Evolutionary conservation across 2,329 filamentous ascomycete species (phyloP).

Genomic region (Stagonosporopsis chrysanthemi): DNA sequence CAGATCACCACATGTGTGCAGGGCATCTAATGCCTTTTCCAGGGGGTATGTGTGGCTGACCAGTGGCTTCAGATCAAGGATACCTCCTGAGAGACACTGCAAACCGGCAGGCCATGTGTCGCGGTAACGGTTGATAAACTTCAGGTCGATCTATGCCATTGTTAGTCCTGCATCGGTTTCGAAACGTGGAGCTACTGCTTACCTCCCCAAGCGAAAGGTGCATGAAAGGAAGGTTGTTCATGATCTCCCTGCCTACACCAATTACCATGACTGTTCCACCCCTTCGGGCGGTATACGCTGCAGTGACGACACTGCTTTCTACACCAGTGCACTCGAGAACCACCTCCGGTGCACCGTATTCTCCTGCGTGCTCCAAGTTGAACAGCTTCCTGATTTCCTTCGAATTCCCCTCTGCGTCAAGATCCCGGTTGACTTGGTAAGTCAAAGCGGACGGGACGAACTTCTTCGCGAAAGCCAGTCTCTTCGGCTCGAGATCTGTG

Average conservation of each 20-base stretch:
- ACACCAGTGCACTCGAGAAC: slow-evolving; percentile 72
- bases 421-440: slow-evolving; percentile 60
- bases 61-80: slow-evolving; percentile 68
- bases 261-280: slow-evolving; percentile 70
- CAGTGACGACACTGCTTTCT: slow-evolving; percentile 68
- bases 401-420: slow-evolving; percentile 60
- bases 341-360: slow-evolving; percentile 65
- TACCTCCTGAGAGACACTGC: slow-evolving; percentile 64
- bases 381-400: slow-evolving; percentile 63
- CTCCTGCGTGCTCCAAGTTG: slow-evolving; percentile 51
- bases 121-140: slow-evolving; percentile 74
- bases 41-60: slow-evolving; percentile 70
- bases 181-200: slow-evolving; percentile 6
- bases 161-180: neutral
- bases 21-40: slow-evolving; percentile 66
- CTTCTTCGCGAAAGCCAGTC: slow-evolving; percentile 65
- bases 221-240: slow-evolving; percentile 74
- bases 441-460: slow-evolving; percentile 63
- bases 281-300: slow-evolving; percentile 63
- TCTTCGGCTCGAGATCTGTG: slow-evolving; percentile 65
- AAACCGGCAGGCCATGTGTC: slow-evolving; percentile 75
- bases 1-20: slow-evolving; percentile 61
- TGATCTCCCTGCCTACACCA: slow-evolving; percentile 66
- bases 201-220: slow-evolving; percentile 69
- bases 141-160: slow-evolving; percentile 64